These are phyloP conservation scores for Narthecium ossifragum DNA, from an alignment of 106 monocot species.

Conservation along the genomic window DNA sequence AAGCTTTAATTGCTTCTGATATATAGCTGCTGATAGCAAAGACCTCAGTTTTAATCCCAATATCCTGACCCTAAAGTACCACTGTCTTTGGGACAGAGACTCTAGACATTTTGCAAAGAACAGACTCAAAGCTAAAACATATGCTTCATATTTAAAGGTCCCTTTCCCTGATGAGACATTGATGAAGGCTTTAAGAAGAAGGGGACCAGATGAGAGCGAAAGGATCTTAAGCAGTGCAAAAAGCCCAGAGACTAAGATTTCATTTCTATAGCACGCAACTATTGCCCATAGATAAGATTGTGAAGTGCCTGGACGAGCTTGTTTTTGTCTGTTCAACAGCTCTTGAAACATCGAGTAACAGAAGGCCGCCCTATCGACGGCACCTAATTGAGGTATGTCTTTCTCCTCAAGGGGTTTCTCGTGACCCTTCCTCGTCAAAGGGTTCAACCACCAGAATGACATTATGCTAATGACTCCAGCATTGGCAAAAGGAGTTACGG, in stretches of 20 bases:
- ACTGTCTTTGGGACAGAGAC: slow-evolving; percentile 90
- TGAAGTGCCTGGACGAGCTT: slow-evolving; percentile 6
- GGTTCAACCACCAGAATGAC: slow-evolving; percentile 81
- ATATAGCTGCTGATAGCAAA: slow-evolving; percentile 75
- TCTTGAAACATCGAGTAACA: slow-evolving; percentile 39
- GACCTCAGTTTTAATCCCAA: slow-evolving; percentile 81
- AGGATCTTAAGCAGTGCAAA: slow-evolving; percentile 78
- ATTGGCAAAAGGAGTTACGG: slow-evolving; percentile 41
- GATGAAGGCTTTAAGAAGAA: slow-evolving; percentile 75
- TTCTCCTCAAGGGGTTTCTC: slow-evolving; percentile 57
- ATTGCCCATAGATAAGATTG: slow-evolving; percentile 54
- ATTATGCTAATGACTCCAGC: slow-evolving; percentile 64
- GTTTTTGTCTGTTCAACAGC: slow-evolving; percentile 22
- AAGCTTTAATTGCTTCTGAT: slow-evolving; percentile 55
- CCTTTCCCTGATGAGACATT: slow-evolving; percentile 35
- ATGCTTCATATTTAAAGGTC: slow-evolving; percentile 52
- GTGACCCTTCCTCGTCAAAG: slow-evolving; percentile 59
- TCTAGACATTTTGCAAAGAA: slow-evolving; percentile 70
- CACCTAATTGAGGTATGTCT: slow-evolving; percentile 56
- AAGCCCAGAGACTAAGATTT: slow-evolving; percentile 55
- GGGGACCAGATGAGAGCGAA: slow-evolving; percentile 53
- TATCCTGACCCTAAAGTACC: slow-evolving; percentile 73
- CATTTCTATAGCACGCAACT: slow-evolving; percentile 50
- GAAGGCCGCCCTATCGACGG: slow-evolving; percentile 34
- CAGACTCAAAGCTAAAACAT: slow-evolving; percentile 46